Evolutionary conservation across 2,329 filamentous ascomycete species (phyloP).

Genomic region (Colletotrichum lentis): DNA sequence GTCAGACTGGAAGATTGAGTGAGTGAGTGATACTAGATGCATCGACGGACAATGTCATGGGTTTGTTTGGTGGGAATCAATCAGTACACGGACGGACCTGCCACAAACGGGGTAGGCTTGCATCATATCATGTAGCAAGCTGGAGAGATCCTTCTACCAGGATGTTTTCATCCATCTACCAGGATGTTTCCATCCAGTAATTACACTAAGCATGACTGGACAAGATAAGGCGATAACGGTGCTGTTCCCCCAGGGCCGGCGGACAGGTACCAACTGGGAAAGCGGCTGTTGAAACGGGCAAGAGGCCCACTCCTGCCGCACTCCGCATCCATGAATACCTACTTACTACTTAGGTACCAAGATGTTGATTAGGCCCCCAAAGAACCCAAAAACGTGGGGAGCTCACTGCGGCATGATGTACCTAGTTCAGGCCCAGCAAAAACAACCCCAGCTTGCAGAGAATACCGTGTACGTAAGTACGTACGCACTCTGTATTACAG

Average conservation of each 20-base stretch:
- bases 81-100: neutral
- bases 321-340: constrained; percentile 23
- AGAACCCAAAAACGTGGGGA: constrained; percentile 1
- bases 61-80: neutral
- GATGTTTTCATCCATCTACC: neutral
- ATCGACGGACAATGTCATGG: neutral
- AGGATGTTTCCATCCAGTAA: neutral
- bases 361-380: neutral
- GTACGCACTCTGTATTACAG: too few species aligned
- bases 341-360: too few species aligned
- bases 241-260: neutral
- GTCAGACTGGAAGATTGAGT: neutral
- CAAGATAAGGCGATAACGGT: neutral
- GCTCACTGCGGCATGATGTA: too few species aligned
- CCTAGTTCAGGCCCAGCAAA: neutral
- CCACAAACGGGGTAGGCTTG: neutral
- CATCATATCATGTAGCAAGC: constrained; percentile 4
- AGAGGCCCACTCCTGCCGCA: constrained; percentile 17
- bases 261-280: constrained; percentile 11
- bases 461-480: neutral
- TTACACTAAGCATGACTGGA: constrained; percentile 20
- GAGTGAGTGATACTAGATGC: neutral
- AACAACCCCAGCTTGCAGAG: constrained; percentile 9
- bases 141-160: constrained; percentile 2
- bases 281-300: constrained; percentile 28